Conservation (phyloP, 2,329 filamentous ascomycete genomes). For the Alternaria hordeiaustralica region DNA sequence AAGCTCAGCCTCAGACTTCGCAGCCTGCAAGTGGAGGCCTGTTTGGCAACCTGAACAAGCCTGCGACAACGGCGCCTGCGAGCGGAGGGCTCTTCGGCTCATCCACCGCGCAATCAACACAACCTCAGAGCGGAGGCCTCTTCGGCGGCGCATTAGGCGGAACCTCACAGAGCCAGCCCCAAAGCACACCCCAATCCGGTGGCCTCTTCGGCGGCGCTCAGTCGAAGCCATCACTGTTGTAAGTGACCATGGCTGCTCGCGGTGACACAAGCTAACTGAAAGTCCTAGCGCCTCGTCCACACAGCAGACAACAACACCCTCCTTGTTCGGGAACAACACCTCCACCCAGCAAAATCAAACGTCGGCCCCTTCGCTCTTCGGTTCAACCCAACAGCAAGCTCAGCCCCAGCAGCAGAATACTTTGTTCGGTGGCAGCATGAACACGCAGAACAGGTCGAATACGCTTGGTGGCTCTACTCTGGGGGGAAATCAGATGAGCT, state of each 20-base stretch:
- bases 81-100: slow-evolving; percentile 46
- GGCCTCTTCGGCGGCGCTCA: slow-evolving; percentile 43
- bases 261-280: slow-evolving; percentile 36
- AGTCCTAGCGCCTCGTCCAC: slow-evolving; percentile 43
- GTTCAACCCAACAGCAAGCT: slow-evolving; percentile 32
- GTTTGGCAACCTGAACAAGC: slow-evolving; percentile 48
- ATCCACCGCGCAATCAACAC: slow-evolving; percentile 35
- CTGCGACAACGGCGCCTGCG: slow-evolving; percentile 31
- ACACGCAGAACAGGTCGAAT: slow-evolving; percentile 36
- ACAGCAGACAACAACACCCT: slow-evolving; percentile 38
- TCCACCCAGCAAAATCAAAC: slow-evolving; percentile 38
- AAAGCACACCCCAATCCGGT: slow-evolving; percentile 33
- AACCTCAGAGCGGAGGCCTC: slow-evolving; percentile 36
- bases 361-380: slow-evolving; percentile 42
- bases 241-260: slow-evolving; percentile 23
- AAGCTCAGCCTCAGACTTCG: slow-evolving; percentile 16
- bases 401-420: slow-evolving; percentile 40
- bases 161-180: slow-evolving; percentile 33
- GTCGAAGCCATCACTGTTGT: slow-evolving; percentile 48
- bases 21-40: slow-evolving; percentile 40
- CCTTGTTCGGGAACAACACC: slow-evolving; percentile 40
- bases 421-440: slow-evolving; percentile 45
- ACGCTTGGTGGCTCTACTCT: slow-evolving; percentile 33
- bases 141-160: slow-evolving; percentile 45
- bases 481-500: slow-evolving; percentile 35